Evolutionary conservation across 495 filamentous ascomycete species (phyloP), one percentile per base, ranked within the genome.

Genomic region (Hypoxylon fuscum): DNA sequence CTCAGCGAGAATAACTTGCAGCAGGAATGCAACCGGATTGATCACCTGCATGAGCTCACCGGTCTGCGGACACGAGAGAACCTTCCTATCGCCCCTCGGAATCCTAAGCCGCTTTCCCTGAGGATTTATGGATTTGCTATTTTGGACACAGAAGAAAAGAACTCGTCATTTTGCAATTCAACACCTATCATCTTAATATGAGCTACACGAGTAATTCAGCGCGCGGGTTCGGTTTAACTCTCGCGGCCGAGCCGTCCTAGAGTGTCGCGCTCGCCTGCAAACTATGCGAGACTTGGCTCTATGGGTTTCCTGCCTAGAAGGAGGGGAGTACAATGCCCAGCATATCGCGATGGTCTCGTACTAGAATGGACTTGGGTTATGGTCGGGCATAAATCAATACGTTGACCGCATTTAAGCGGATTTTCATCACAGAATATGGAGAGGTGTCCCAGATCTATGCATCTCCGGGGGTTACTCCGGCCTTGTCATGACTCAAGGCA

Each of bases 21-120:
- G 63, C 63, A 51, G 52, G 52, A 66, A 66, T 62, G 63, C 57
- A 62, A 66, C 63, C 63, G 63, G 63, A 48, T 58, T 61, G 63
- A 66, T 55, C 31, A 32, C 57, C 52, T 55, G 63, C 63, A 40
- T 22, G 35, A 2, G 14, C 56, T 66, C 62, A 66, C 63, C 63
- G 63, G 63, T 66, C 38, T 49, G 42, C 46, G 52, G 48, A 17
- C 37, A 42, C 53, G 47, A 52, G 52, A 60, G 37, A 27, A 43
- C 57, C 23, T 37, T 54, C 53, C 56, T 53, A 61, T 41, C 56
- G 37, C 37, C 29, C 29, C 48, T 62, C 63, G 63, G 63, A 54
- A 57, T 21, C 29, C 3, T 62, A 20, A 62, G 57, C 63, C 63
- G 63, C 38, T 9, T 38, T 59, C 57, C 62, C 62, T 57, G 20